A percentile compares a stretch with the other conserved stretches of the same genome.
These are phyloP conservation scores for Carex scoparia DNA, from an alignment of 176 grass and related monocot species.

Conservation along the genomic window DNA sequence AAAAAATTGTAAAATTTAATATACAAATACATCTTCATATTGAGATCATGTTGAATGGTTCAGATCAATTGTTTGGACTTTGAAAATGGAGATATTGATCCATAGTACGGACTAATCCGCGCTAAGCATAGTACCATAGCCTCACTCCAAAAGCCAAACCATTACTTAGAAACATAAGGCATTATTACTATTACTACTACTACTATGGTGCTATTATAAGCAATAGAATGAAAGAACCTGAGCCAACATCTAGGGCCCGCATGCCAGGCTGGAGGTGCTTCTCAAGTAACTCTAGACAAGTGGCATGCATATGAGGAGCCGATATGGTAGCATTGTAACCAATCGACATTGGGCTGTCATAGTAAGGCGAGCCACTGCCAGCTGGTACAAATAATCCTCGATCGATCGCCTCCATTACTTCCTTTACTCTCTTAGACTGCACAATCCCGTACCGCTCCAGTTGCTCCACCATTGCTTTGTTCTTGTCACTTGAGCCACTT, in stretches of 20 bases:
- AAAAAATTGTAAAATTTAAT: too few relatives aligned
- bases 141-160: too few relatives aligned
- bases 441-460: slow-evolving; percentile 48
- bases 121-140: too few relatives aligned
- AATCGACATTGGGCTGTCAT: slow-evolving; percentile 62
- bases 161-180: not conserved
- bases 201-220: not conserved
- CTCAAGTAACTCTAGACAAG: slow-evolving; percentile 63
- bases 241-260: slow-evolving; percentile 69
- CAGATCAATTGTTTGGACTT: too few relatives aligned
- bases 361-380: slow-evolving; percentile 38
- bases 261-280: slow-evolving; percentile 68
- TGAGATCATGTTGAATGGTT: too few relatives aligned
- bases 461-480: slow-evolving; percentile 66
- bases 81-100: too few relatives aligned
- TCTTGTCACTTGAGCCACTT: slow-evolving; percentile 44
- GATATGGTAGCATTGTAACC: slow-evolving; percentile 78
- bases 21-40: too few relatives aligned
- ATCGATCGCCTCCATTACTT: slow-evolving; percentile 57
- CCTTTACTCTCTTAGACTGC: slow-evolving; percentile 37
- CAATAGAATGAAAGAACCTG: slow-evolving; percentile 34
- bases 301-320: slow-evolving; percentile 72
- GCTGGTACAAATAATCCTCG: slow-evolving; percentile 58
- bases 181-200: not conserved
- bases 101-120: too few relatives aligned